Evolutionary conservation across 2,329 filamentous ascomycete species (phyloP), one percentile per base, ranked within the genome.

Genomic region (Zymoseptoria brevis): DNA sequence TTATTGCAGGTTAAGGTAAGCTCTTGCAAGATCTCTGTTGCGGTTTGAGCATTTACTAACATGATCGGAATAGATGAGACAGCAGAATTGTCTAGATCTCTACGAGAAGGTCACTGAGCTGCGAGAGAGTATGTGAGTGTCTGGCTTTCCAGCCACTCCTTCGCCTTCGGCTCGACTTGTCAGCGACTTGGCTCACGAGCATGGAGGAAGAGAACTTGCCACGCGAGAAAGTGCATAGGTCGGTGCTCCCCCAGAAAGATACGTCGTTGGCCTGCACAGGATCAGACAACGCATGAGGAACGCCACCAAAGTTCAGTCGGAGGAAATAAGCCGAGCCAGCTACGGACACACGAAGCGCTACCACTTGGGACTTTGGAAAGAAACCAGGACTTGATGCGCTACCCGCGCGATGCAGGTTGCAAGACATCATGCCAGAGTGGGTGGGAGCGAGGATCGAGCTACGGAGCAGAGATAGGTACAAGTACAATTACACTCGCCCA

Each of bases 1-100:
- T 76, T 80, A 59, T 74, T 84, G 58, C 74, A 84, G 63, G 72
- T 87, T 41, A 83, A 83, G 75, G 84, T 86, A 74, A 60, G 60
- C 52, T 16, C 9, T 51, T 75, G 68, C 45, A 50, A 2, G 55
- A n/a, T n/a, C 16, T 3, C 21, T 41, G 21, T 19, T 16, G 22
- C 11, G 6, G 26, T 19, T 21, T 13, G 16, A 19, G 24, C 16
- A 19, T 55, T 26, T 54, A 51, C 52, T 61, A 21, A 59, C 55
- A 19, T 50, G 52, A 55, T 19, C 13, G 35, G 5, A n/a, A 70
- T 68, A 72, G 79, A 72, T 71, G 73, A 77, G 68, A 74, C 68
- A 69, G 56, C 64, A 78, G 41, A 72, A 74, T 50, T 74, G 79
- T 19, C 73, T 75, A 54, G 78, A 80, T 59, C 72, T 81, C 19